Conservation (phyloP, 495 filamentous ascomycete genomes). For the Glonium stellatum region DNA sequence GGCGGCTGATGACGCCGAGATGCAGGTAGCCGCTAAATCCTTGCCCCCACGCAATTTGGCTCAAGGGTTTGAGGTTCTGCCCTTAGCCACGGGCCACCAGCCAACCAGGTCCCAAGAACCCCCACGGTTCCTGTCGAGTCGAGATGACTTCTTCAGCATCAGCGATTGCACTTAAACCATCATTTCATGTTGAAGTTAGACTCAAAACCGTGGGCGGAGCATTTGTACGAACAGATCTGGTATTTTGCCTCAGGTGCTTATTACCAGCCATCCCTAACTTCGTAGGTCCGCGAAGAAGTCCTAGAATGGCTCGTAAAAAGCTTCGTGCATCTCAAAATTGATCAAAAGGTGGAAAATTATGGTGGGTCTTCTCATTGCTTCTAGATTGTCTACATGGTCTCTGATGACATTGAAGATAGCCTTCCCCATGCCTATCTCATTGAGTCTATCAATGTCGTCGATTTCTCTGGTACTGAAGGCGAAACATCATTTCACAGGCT, state of each 20-base stretch:
- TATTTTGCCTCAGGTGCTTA: background rate
- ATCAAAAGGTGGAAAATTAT: slow-evolving; percentile 11
- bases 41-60: background rate
- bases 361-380: background rate
- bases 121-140: background rate
- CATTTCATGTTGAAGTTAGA: slow-evolving; percentile 25
- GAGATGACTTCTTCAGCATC: background rate
- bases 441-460: slow-evolving; percentile 29
- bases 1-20: slow-evolving; percentile 1
- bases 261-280: background rate
- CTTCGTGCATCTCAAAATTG: slow-evolving; percentile 19
- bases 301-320: slow-evolving; percentile 15
- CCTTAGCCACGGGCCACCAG: background rate
- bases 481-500: slow-evolving; percentile 15
- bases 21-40: background rate
- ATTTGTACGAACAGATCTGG: slow-evolving; percentile 16
- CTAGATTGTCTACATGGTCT: background rate
- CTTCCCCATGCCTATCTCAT: slow-evolving; percentile 16
- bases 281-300: slow-evolving; percentile 23
- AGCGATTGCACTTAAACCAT: slow-evolving; percentile 4
- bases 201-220: slow-evolving; percentile 4
- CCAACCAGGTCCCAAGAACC: background rate
- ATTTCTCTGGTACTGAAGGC: slow-evolving; percentile 19
- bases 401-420: background rate
- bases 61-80: background rate